phyloP scores from a whole-genome alignment of 2,329 filamentous ascomycete species.

The Ascochyta viciae-villosae region DNA sequence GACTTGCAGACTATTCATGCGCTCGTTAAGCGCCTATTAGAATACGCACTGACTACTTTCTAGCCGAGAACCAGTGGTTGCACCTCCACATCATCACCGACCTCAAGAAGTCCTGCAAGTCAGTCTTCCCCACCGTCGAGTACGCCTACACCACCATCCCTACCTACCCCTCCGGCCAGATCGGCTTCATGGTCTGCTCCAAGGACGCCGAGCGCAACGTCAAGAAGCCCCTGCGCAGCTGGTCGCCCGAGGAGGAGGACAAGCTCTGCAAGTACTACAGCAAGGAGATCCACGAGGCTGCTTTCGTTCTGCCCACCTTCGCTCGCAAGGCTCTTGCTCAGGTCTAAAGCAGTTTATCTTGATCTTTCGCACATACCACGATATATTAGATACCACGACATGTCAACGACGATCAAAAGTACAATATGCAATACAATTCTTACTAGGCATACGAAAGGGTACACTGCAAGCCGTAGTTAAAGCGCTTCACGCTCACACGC shows the following conservation, averaged over 20 bases:
- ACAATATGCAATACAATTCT: constrained; percentile 16
- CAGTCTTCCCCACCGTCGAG: constrained; percentile 96
- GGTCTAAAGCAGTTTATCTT: constrained; percentile 1
- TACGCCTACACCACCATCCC: constrained; percentile 99
- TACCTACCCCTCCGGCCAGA: constrained; percentile 98
- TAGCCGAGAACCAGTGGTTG: constrained; percentile 99
- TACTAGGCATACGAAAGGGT: not conserved
- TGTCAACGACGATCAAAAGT: constrained; percentile 35
- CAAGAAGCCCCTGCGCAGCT: constrained; percentile 81
- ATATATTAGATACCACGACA: constrained; percentile 44
- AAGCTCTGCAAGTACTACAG: constrained; percentile 97
- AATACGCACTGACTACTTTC: constrained; percentile 33
- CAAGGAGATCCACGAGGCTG: constrained; percentile 92
- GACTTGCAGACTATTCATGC: constrained; percentile 23
- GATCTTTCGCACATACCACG: constrained; percentile 25
- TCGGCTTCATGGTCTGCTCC: constrained; percentile 99
- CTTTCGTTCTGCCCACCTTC: constrained; percentile 92
- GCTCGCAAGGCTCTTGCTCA: constrained; percentile 72
- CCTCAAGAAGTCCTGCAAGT: constrained; percentile 95
- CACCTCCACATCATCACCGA: constrained; percentile 92
- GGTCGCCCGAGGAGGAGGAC: constrained; percentile 87
- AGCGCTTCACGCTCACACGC: not conserved
- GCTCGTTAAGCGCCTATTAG: constrained; percentile 23
- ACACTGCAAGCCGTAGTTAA: not conserved
- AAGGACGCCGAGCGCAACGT: constrained; percentile 89